Conservation (phyloP, 2,329 filamentous ascomycete genomes). For the Chaetomium sp. region DNA sequence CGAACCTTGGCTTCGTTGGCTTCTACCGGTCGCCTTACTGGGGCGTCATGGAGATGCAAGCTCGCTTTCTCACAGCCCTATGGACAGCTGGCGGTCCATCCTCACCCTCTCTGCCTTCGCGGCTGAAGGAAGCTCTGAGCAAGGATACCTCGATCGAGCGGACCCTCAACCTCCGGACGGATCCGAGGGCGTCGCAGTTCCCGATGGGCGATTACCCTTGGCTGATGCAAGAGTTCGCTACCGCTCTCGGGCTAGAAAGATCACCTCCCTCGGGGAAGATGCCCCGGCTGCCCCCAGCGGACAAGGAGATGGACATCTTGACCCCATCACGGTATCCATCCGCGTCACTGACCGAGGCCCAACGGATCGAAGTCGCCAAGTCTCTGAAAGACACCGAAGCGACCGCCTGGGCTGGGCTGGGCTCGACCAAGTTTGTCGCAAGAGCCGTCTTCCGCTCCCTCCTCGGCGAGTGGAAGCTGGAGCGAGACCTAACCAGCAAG, state of each 20-base stretch:
- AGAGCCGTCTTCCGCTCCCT: slow-evolving; percentile 70
- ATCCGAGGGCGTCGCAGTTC: slow-evolving; percentile 65
- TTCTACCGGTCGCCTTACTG: slow-evolving; percentile 85
- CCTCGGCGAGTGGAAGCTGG: slow-evolving; percentile 68
- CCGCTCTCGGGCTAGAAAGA: slow-evolving; percentile 57
- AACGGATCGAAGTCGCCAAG: slow-evolving; percentile 44
- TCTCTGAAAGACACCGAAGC: slow-evolving; percentile 52
- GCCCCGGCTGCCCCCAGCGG: slow-evolving; percentile 46
- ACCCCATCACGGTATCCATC: slow-evolving; percentile 59
- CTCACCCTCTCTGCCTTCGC: slow-evolving; percentile 32
- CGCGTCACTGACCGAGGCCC: slow-evolving; percentile 45
- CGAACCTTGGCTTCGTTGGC: slow-evolving; percentile 74
- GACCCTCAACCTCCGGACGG: slow-evolving; percentile 54
- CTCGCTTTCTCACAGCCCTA: slow-evolving; percentile 63
- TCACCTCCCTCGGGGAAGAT: slow-evolving; percentile 40
- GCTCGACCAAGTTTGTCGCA: slow-evolving; percentile 57
- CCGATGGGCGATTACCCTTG: slow-evolving; percentile 83
- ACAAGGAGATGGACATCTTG: slow-evolving; percentile 54
- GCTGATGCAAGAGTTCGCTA: slow-evolving; percentile 70
- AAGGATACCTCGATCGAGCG: slow-evolving; percentile 49
- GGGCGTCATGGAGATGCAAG: slow-evolving; percentile 87
- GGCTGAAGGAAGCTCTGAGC: slow-evolving; percentile 46
- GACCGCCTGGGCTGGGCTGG: slow-evolving; percentile 47
- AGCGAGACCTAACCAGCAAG: slow-evolving; percentile 57
- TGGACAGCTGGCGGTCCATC: slow-evolving; percentile 50